Percentiles rank a stretch among this genome's conserved stretches.
phyloP scores from a whole-genome alignment of 2,329 filamentous ascomycete species.

The Diaporthe sp. region DNA sequence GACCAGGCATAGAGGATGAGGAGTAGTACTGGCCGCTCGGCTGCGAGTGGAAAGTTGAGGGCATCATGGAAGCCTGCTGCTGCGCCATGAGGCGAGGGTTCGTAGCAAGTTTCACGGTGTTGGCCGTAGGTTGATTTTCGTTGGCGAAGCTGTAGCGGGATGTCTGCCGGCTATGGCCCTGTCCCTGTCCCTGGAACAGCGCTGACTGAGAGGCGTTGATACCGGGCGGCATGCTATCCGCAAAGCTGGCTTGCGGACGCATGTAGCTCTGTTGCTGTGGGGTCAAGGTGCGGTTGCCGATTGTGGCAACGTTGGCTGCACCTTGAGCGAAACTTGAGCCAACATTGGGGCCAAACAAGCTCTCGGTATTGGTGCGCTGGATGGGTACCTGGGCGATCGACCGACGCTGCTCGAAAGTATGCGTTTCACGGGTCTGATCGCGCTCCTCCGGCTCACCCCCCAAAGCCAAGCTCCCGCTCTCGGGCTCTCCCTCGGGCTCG shows the following conservation, averaged over 20 bases:
- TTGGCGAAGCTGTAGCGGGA: constrained; percentile 92
- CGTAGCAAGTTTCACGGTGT: constrained; percentile 80
- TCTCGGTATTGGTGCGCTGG: constrained; percentile 71
- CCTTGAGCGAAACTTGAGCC: constrained; percentile 62
- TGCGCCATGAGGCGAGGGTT: constrained; percentile 82
- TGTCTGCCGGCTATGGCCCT: constrained; percentile 83
- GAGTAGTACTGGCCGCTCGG: constrained; percentile 82
- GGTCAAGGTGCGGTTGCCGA: constrained; percentile 80
- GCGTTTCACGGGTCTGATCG: constrained; percentile 66
- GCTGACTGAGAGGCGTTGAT: constrained; percentile 65
- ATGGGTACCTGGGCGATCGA: constrained; percentile 83
- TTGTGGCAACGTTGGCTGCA: constrained; percentile 67
- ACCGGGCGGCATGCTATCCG: constrained; percentile 72
- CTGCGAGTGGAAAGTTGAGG: constrained; percentile 71
- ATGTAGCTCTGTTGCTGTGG: constrained; percentile 84
- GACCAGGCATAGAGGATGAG: constrained; percentile 84
- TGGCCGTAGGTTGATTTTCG: constrained; percentile 74
- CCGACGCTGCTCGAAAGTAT: constrained; percentile 69
- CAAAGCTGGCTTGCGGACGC: constrained; percentile 69
- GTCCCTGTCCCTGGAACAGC: constrained; percentile 65
- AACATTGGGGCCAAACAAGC: constrained; percentile 67
- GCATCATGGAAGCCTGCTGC: constrained; percentile 91
- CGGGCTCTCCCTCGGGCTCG: constrained; percentile 79
- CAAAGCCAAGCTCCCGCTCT: constrained; percentile 87
- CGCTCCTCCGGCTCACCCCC: constrained; percentile 93